phyloP scores from a whole-genome alignment of 2,329 filamentous ascomycete species.

The Calonectria pteridis region DNA sequence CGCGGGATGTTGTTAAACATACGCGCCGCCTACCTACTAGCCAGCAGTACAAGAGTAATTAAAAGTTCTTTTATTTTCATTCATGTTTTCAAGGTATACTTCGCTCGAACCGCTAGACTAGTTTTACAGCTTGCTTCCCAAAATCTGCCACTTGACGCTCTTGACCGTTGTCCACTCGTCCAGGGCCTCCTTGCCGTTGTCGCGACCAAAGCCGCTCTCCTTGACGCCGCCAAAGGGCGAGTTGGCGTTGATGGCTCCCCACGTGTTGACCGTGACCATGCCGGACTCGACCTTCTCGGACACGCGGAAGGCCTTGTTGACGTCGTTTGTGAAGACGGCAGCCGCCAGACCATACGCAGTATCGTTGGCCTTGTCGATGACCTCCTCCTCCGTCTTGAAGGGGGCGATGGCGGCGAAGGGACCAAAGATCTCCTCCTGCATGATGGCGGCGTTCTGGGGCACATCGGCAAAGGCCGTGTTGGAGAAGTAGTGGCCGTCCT shows the following conservation, averaged over 20 bases:
- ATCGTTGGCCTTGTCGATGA: slow-evolving; percentile 47
- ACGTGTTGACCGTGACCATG: slow-evolving; percentile 73
- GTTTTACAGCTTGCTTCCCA: slow-evolving; percentile 26
- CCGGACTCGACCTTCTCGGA: slow-evolving; percentile 67
- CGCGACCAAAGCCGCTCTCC: slow-evolving; percentile 48
- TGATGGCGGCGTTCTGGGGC: slow-evolving; percentile 40
- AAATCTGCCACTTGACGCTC: slow-evolving; percentile 41
- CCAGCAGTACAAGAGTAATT: background rate
- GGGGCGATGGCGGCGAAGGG: slow-evolving; percentile 44
- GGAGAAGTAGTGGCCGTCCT: slow-evolving; percentile 44
- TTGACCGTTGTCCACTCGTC: slow-evolving; percentile 49
- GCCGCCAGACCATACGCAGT: slow-evolving; percentile 65
- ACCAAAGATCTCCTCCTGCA: slow-evolving; percentile 48
- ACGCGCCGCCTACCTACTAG: background rate
- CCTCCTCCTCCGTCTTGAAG: slow-evolving; percentile 46
- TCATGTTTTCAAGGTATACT: background rate
- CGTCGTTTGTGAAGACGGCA: slow-evolving; percentile 67
- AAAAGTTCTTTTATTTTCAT: background rate
- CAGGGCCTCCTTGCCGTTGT: slow-evolving; percentile 49
- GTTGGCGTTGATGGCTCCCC: slow-evolving; percentile 42
- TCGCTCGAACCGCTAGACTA: background rate
- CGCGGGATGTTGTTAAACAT: background rate
- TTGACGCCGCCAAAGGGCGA: slow-evolving; percentile 52
- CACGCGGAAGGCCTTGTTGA: slow-evolving; percentile 43
- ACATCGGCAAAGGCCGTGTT: slow-evolving; percentile 48